phyloP scores from a whole-genome alignment of 2,329 filamentous ascomycete genomes.

The Talaromyces sp. region DNA sequence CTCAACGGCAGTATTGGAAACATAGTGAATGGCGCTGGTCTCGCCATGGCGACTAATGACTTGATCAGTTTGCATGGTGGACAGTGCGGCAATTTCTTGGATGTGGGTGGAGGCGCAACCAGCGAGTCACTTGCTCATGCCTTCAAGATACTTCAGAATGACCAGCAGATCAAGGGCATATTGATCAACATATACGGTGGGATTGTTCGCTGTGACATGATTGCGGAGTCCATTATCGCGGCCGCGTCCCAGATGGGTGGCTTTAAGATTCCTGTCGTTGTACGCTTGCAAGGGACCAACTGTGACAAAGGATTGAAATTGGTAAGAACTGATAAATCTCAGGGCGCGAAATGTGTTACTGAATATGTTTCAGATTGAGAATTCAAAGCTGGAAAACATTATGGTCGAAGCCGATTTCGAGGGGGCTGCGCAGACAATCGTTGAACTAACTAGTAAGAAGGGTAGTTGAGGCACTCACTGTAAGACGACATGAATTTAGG shows the following conservation, averaged over 20 bases:
- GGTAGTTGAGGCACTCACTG: background rate
- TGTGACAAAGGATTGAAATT: constrained; percentile 45
- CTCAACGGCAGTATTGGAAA: constrained; percentile 38
- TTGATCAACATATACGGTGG: constrained; percentile 59
- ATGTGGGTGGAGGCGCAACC: constrained; percentile 36
- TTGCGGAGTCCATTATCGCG: constrained; percentile 53
- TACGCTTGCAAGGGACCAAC: constrained; percentile 54
- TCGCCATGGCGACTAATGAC: constrained; percentile 42
- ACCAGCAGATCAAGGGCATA: constrained; percentile 38
- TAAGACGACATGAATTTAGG: too few relatives aligned
- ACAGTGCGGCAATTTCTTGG: constrained; percentile 37
- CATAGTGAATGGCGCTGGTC: constrained; percentile 39
- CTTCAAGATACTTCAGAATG: constrained; percentile 30
- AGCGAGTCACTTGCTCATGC: constrained; percentile 31
- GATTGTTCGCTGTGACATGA: constrained; percentile 56
- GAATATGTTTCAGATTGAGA: constrained; percentile 32
- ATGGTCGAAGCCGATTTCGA: constrained; percentile 47
- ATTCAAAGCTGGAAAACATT: constrained; percentile 36
- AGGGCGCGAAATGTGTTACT: background rate
- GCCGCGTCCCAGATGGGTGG: constrained; percentile 43
- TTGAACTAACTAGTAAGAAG: constrained; percentile 32
- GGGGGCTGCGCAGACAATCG: constrained; percentile 29
- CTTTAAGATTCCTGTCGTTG: constrained; percentile 49
- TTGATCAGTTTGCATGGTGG: constrained; percentile 30
- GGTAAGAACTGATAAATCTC: constrained; percentile 31